phyloP scores from a whole-genome alignment of 495 filamentous ascomycete genomes.

The Pyrenula aspistea region DNA sequence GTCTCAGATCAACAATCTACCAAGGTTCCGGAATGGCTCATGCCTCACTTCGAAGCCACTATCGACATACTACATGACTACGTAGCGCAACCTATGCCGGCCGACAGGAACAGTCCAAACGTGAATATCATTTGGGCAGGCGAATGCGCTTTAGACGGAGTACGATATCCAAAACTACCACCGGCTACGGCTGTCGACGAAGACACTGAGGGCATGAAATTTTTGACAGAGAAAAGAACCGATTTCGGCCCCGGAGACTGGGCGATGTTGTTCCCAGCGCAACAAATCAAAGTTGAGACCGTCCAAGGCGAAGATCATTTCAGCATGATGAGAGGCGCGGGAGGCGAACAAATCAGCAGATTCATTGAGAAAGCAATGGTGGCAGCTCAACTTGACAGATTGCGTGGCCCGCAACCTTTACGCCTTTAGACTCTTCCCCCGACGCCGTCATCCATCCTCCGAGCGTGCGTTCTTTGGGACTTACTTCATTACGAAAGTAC shows the following conservation, averaged over 20 bases:
- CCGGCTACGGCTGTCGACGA: constrained; percentile 5
- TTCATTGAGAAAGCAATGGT: not conserved
- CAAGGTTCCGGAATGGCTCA: constrained; percentile 58
- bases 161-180: constrained; percentile 10
- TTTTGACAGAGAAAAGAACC: constrained; percentile 20
- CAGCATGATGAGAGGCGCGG: constrained; percentile 18
- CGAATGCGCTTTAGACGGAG: constrained; percentile 12
- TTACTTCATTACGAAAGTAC: no score
- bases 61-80: constrained; percentile 67
- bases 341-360: not conserved
- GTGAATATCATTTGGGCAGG: constrained; percentile 19
- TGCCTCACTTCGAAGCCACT: constrained; percentile 71
- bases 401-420: no score
- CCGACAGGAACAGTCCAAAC: constrained; percentile 4
- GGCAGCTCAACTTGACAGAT: not conserved
- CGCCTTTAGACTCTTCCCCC: no score
- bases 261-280: constrained; percentile 13
- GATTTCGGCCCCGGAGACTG: constrained; percentile 23
- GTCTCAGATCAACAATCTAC: constrained; percentile 18
- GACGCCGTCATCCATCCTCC: no score
- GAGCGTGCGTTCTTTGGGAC: no score
- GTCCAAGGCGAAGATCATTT: constrained; percentile 25
- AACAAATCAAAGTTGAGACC: constrained; percentile 13
- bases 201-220: constrained; percentile 22
- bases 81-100: constrained; percentile 31